Percentiles rank a stretch among this genome's conserved stretches.
These are phyloP conservation scores for Polytrichum commune DNA, from an alignment of 225 moss, liverwort and hornwort species.

Conservation along the genomic window DNA sequence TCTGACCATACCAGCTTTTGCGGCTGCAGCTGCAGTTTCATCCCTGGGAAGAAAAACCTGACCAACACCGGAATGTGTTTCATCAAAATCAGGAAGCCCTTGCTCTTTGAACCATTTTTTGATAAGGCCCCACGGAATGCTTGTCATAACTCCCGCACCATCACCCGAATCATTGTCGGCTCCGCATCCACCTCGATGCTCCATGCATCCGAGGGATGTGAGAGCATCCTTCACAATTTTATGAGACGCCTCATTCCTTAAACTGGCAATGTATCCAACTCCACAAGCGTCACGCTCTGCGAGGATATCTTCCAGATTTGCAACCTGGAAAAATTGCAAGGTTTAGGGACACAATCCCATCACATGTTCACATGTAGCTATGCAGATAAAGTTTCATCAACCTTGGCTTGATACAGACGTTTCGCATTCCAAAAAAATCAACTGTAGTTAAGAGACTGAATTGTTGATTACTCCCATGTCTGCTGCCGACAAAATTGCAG, in stretches of 20 bases:
- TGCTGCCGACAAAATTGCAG: too few relatives aligned
- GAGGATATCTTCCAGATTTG: constrained; percentile 70
- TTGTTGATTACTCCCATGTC: too few relatives aligned
- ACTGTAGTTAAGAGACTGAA: too few relatives aligned
- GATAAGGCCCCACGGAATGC: constrained; percentile 81
- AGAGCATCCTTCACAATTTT: constrained; percentile 78
- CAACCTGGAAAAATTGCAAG: constrained; percentile 42
- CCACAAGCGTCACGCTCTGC: constrained; percentile 85
- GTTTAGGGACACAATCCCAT: too few relatives aligned
- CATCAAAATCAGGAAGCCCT: constrained; percentile 53
- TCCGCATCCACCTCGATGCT: constrained; percentile 90
- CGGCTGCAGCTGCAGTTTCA: constrained; percentile 44
- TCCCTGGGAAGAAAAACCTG: constrained; percentile 86
- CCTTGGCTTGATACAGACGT: too few relatives aligned
- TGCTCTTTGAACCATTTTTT: constrained; percentile 64
- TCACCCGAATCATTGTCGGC: constrained; percentile 92
- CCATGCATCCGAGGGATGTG: constrained; percentile 80
- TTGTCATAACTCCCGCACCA: constrained; percentile 87
- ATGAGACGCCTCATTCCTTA: constrained; percentile 63
- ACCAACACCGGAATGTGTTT: constrained; percentile 62
- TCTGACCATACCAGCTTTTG: constrained; percentile 57
- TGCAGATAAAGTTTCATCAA: too few relatives aligned
- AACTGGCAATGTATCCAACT: constrained; percentile 84
- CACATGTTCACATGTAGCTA: too few relatives aligned
- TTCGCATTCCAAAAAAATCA: too few relatives aligned